Conservation (phyloP, 495 filamentous ascomycete genomes). For the Aspergillus biplanus region DNA sequence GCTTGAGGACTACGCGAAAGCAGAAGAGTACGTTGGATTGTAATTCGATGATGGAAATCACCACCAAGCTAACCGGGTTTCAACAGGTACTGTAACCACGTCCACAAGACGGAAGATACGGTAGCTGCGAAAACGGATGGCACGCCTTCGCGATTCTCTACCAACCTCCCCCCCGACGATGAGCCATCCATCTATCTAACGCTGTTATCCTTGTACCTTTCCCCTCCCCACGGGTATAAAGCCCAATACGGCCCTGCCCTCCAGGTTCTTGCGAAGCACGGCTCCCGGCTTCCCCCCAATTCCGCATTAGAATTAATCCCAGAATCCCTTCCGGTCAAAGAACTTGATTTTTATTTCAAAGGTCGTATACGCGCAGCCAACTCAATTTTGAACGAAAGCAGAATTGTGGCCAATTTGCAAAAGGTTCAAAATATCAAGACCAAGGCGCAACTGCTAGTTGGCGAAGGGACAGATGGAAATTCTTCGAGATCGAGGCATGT, state of each 20-base stretch:
- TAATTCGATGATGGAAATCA: neutral
- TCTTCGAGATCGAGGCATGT: constrained; percentile 71
- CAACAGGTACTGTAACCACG: constrained; percentile 82
- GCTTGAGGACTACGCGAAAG: constrained; percentile 81
- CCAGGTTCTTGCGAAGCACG: constrained; percentile 85
- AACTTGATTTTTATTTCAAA: constrained; percentile 90
- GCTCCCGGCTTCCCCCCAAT: constrained; percentile 84
- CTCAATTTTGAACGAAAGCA: constrained; percentile 73
- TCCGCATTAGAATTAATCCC: constrained; percentile 88
- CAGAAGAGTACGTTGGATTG: constrained; percentile 73
- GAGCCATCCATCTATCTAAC: constrained; percentile 84
- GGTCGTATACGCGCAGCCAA: constrained; percentile 89
- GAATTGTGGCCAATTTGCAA: constrained; percentile 72
- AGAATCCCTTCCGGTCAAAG: constrained; percentile 69
- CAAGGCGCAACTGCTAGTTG: constrained; percentile 70
- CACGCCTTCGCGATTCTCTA: constrained; percentile 36
- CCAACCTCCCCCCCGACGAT: constrained; percentile 56
- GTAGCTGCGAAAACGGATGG: constrained; percentile 31
- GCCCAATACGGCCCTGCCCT: constrained; percentile 80
- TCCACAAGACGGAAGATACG: constrained; percentile 64
- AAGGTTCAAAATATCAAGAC: constrained; percentile 73
- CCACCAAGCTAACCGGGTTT: constrained; percentile 22
- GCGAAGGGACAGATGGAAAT: constrained; percentile 56
- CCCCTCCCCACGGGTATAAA: constrained; percentile 73
- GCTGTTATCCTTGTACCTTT: constrained; percentile 86